Base-by-base conservation (phyloP, 1,284 basidiomycete species). In the Ustilago shanxiensis region DNA sequence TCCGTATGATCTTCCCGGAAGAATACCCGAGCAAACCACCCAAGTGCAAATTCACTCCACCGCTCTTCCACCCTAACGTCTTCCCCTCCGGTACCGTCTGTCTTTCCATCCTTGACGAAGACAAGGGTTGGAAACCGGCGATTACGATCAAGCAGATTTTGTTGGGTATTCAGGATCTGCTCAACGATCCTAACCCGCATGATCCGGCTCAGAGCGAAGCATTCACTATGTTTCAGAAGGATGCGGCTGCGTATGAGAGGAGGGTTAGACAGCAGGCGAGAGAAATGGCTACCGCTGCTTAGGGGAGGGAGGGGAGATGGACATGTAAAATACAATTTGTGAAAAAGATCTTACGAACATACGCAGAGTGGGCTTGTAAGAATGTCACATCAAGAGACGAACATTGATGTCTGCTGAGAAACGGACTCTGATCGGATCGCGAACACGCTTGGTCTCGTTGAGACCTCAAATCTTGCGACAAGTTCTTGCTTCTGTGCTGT, bases 121-220 rank as follows among this genome's bases (percentile, higher is more conserved):
- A 99, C 87, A 99, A 99, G 87, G 92, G 92, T 6, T 99, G 97
- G 97, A 98, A 98, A 87, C 95, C 97, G 11, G 93, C 95, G 1
- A 98, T 99, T 82, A 99, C 95, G 2, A 95, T 99, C 88, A 99
- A 99, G 87, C 95, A 98, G 90, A 95, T 99, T 79, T 88, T 98
- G 28, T 89, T 98, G 18, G 97, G 97, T 69, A 94, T 98, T 68
- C 95, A 98, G 87, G 95, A 97, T 82, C 88, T 98, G 8, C 88
- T 98, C 60, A 92, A 95, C 83, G 93, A 98, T 81, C 95, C 95
- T 8, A 98, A 98, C 83, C 93, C 95, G 49, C 91, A 91, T 69
- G 95, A 98, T 87, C 95, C 95, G 1, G 95, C 95, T 0, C 95
- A 98, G 87, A 94, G 95, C 69, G 95, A 98, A 78, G 95, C 96